A percentile compares a stretch with the other conserved stretches of the same genome.
Evolutionary conservation across 2,329 filamentous ascomycete species (phyloP).

Genomic region (Trichothecium roseum): DNA sequence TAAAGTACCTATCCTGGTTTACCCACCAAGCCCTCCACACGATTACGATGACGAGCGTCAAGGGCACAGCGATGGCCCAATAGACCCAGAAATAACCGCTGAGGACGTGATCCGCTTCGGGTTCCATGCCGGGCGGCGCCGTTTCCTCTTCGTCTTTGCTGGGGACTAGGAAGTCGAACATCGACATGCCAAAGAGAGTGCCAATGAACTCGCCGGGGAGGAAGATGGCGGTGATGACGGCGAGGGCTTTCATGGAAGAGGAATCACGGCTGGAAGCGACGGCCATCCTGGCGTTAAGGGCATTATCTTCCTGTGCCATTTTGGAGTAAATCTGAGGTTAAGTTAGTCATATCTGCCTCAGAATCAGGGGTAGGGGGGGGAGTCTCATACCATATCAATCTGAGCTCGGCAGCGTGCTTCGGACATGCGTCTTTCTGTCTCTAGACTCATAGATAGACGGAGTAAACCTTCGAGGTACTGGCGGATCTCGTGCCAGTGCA

Average conservation of each 20-base stretch:
- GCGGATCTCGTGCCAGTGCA: slow-evolving; percentile 35
- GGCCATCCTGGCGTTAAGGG: slow-evolving; percentile 30
- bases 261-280: slow-evolving; percentile 29
- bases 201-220: slow-evolving; percentile 35
- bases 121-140: slow-evolving; percentile 4
- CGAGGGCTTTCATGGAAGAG: slow-evolving; percentile 36
- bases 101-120: slow-evolving; percentile 17
- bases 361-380: background rate
- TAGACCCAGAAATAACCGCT: slow-evolving; percentile 34
- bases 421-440: slow-evolving; percentile 34
- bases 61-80: slow-evolving; percentile 31
- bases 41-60: slow-evolving; percentile 30
- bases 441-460: slow-evolving; percentile 31
- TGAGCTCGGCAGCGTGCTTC: slow-evolving; percentile 34
- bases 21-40: slow-evolving; percentile 37
- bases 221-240: slow-evolving; percentile 37
- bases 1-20: slow-evolving; percentile 33
- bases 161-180: slow-evolving; percentile 33
- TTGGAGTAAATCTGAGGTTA: slow-evolving; percentile 31
- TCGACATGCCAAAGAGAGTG: slow-evolving; percentile 34
- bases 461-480: slow-evolving; percentile 34
- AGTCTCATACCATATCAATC: slow-evolving; percentile 30
- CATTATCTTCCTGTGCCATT: slow-evolving; percentile 37
- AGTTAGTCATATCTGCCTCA: slow-evolving; percentile 3
- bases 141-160: slow-evolving; percentile 18